Base-by-base conservation (phyloP, 2,329 filamentous ascomycete genomes). In the Tolypocladium ovalisporum region DNA sequence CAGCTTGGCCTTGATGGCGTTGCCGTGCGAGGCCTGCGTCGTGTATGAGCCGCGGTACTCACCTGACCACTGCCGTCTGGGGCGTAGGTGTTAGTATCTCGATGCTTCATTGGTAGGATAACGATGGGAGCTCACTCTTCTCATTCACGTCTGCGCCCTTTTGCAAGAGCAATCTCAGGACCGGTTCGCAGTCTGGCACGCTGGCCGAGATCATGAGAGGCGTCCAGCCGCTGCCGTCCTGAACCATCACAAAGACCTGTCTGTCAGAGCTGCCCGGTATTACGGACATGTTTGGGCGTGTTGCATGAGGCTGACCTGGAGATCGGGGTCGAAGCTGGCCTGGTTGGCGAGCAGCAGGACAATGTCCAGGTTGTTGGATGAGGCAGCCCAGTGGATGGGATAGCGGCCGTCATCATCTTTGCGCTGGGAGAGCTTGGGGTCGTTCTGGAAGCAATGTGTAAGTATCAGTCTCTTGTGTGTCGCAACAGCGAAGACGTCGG, bases 351-450 rank as follows among this genome's bases (percentile, higher is more conserved):
- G 78, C 24, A 93, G 70, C 54, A 87, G 78, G 22, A 89, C 85
- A 59, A 97, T 90, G 29, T 86, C 81, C 8, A 87, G 73, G 63
- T 85, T 86, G 69, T 94, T 95, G 71, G 89, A 88, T 27, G 92
- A 94, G 2, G 85, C 84, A 0, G 94, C 93, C 94, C 94, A 99
- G 77, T 99, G 94, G 58, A 97, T 85, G 2, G 94, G 87, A 40
- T 96, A 82, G 51, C 94, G 89, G 19, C 90, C 90, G 70, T 99
- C 94, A 54, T 89, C 87, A 67, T 99, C 94, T 66, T 85, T 84
- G 58, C 73, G 73, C 52, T 76, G 79, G 32, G 89, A 86, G 42
- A 95, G 82, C 66, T 89, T 92, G 2, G 89, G 86, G 67, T 96
- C 91, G 63, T 86, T 84, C 87, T 93, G 57, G 56, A 37, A 34